A percentile compares a stretch with the other conserved stretches of the same genome.
Conservation (phyloP, 2,329 filamentous ascomycete species). For the Calonectria pseudoturangicola region DNA sequence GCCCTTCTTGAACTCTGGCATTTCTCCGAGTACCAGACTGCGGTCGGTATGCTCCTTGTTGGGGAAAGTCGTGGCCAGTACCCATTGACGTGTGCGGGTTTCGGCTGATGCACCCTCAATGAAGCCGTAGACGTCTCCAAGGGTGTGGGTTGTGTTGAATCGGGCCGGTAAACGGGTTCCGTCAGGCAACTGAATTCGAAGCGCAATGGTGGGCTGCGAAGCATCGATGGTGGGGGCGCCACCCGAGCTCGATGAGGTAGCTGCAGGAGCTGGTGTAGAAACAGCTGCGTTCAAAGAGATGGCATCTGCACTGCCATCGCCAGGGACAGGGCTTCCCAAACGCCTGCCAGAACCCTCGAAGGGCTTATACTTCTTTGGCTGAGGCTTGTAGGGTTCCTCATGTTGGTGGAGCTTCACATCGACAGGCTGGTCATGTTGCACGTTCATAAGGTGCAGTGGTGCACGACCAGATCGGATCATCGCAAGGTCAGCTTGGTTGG, state of each 20-base stretch:
- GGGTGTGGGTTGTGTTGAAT: conserved; percentile 87
- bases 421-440: conserved; percentile 83
- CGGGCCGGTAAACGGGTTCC: conserved; percentile 85
- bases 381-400: conserved; percentile 80
- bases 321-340: conserved; percentile 85
- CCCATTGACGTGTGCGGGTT: conserved; percentile 77
- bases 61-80: conserved; percentile 88
- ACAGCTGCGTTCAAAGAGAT: conserved; percentile 42
- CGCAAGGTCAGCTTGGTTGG: conserved; percentile 81
- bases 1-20: conserved; percentile 79
- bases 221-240: conserved; percentile 71
- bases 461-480: conserved; percentile 87
- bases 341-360: conserved; percentile 84
- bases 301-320: conserved; percentile 60
- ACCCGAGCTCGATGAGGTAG: conserved; percentile 59
- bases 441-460: conserved; percentile 85
- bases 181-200: conserved; percentile 87
- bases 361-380: conserved; percentile 85
- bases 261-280: conserved; percentile 47
- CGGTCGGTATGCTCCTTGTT: conserved; percentile 87
- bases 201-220: conserved; percentile 79
- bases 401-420: conserved; percentile 88
- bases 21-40: conserved; percentile 73
- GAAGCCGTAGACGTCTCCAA: conserved; percentile 86
- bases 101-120: conserved; percentile 78